Conservation (phyloP, 2,329 filamentous ascomycete genomes). For the Trichoderma hamatum region DNA sequence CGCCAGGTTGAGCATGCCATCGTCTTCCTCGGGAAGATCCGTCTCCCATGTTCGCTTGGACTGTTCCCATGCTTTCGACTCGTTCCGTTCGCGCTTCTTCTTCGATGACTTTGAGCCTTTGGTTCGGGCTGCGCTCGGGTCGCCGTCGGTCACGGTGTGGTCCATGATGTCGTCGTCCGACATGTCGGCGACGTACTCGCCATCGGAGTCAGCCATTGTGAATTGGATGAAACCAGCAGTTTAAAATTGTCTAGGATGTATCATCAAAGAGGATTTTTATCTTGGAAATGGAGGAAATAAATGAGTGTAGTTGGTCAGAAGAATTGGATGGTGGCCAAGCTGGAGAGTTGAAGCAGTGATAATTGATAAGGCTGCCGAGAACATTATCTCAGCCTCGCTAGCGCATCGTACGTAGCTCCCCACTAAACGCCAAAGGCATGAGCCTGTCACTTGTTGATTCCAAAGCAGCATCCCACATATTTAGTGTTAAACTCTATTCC, state of each 20-base stretch:
- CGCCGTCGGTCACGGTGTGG: conserved; percentile 49
- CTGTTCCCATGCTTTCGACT: conserved; percentile 66
- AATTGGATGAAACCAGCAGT: not conserved
- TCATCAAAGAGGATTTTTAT: not conserved
- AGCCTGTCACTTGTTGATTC: not conserved
- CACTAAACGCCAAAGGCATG: conserved; percentile 8
- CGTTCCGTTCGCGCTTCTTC: conserved; percentile 43
- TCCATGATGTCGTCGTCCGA: conserved; percentile 67
- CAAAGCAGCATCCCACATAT: not conserved
- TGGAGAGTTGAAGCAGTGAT: conserved; percentile 5
- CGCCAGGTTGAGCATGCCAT: conserved; percentile 77
- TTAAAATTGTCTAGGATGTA: not conserved
- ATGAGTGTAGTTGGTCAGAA: not conserved
- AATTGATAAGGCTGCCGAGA: conserved; percentile 23
- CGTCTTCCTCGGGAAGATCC: conserved; percentile 69
- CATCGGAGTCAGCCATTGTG: conserved; percentile 72
- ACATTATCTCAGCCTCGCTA: conserved; percentile 28
- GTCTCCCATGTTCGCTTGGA: conserved; percentile 72
- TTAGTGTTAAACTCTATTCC: not conserved
- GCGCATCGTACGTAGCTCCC: conserved; percentile 20
- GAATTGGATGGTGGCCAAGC: not conserved
- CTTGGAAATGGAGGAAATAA: not conserved
- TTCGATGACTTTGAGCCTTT: conserved; percentile 35
- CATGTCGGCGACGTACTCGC: conserved; percentile 66
- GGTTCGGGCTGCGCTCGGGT: conserved; percentile 33